Evolutionary conservation across 257 asterid genomes (phyloP).

Genomic region (Vinca minor): DNA sequence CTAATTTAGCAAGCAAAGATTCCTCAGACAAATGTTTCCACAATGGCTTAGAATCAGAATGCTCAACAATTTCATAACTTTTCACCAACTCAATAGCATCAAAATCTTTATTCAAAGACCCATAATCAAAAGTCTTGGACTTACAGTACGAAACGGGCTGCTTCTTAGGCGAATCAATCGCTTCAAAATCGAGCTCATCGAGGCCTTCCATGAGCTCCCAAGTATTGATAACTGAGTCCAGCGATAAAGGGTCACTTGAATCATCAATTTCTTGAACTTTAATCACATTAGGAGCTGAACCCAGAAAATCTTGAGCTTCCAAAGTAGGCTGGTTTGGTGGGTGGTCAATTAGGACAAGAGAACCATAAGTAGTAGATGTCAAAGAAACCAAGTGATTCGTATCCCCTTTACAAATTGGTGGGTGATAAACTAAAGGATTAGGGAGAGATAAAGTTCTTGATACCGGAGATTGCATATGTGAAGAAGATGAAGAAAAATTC

Average conservation of each 20-base stretch:
- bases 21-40: constrained; percentile 49
- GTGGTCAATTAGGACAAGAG: constrained; percentile 42
- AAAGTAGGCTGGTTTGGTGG: constrained; percentile 29
- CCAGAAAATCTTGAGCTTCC: constrained; percentile 11
- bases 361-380: constrained; percentile 79
- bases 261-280: constrained; percentile 22
- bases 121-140: constrained; percentile 15
- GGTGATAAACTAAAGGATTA: constrained; percentile 53
- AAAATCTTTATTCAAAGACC: constrained; percentile 16
- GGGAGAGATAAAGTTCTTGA: constrained; percentile 47
- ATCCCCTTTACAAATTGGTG: constrained; percentile 42
- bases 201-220: constrained; percentile 98
- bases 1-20: constrained; percentile 33
- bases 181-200: constrained; percentile 52
- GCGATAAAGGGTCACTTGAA: constrained; percentile 56
- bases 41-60: constrained; percentile 32
- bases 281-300: constrained; percentile 21
- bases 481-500: constrained; percentile 35
- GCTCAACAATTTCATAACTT: constrained; percentile 40
- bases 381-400: constrained; percentile 74
- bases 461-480: constrained; percentile 36
- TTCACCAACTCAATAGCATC: constrained; percentile 24
- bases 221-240: constrained; percentile 79
- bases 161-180: constrained; percentile 30
- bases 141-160: neutral